phyloP scores from a whole-genome alignment of 805 yeast species.

The Barnettozyma siamensis region DNA sequence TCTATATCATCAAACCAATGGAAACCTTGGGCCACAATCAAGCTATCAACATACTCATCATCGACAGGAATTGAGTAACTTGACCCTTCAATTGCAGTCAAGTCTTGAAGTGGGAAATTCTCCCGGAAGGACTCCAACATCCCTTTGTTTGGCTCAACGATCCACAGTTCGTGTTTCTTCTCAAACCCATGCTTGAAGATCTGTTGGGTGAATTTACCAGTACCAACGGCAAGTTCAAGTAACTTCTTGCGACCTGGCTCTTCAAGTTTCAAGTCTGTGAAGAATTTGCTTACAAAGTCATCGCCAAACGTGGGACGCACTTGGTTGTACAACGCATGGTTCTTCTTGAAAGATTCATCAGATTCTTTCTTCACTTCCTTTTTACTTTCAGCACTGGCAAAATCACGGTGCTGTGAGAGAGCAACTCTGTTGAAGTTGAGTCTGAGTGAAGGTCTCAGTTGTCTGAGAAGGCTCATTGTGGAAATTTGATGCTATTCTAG shows the following conservation, averaged over 20 bases:
- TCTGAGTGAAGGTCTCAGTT: too few relatives aligned
- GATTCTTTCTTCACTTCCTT: background rate
- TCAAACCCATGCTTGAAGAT: conserved; percentile 35
- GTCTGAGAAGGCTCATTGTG: too few relatives aligned
- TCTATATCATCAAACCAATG: conserved; percentile 58
- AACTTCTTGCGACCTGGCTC: conserved; percentile 17
- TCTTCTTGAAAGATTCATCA: conserved; percentile 39
- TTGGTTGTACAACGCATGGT: conserved; percentile 45
- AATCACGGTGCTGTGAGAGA: too few relatives aligned
- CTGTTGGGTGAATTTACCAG: conserved; percentile 54
- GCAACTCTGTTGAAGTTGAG: too few relatives aligned
- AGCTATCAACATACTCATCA: conserved; percentile 40
- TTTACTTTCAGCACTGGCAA: too few relatives aligned
- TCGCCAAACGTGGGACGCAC: conserved; percentile 46
- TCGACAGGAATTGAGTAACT: conserved; percentile 42
- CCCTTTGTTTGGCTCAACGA: conserved; percentile 53
- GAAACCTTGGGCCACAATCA: conserved; percentile 55
- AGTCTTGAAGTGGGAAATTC: conserved; percentile 45
- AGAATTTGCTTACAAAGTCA: conserved; percentile 37
- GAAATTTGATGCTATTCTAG: too few relatives aligned
- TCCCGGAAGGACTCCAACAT: conserved; percentile 43
- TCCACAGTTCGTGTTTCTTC: conserved; percentile 28
- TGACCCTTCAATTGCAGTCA: conserved; percentile 33
- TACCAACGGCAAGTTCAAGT: conserved; percentile 55
- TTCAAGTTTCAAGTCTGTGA: conserved; percentile 32